Base-by-base conservation (phyloP, 2,329 filamentous ascomycete species). In the Fusarium sublunatum region DNA sequence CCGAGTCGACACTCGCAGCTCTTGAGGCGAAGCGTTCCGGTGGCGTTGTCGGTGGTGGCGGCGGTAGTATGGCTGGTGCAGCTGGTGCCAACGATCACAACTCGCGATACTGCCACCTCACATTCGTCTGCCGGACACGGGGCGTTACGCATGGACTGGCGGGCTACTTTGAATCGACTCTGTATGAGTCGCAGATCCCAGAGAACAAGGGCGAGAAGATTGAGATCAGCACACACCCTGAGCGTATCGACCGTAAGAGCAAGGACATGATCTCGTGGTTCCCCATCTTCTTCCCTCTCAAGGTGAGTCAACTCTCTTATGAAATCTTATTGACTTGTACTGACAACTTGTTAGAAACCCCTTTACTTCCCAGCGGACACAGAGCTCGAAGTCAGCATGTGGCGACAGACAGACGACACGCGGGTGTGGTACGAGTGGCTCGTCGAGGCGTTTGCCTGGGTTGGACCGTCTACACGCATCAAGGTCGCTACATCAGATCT, bases 401-500 rank as follows among this genome's bases (percentile, higher is more conserved):
- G 93, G 91, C 86, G 95, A 46, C 91, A 96, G 77, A 98, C 95
- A 1, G 94, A 99, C 73, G 92, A 97, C 74, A 87, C 90, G 34
- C 96, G 91, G 75, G 95, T 99, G 7, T 99, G 95, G 96, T 99
- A 99, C 75, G 95, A 99, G 76, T 99, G 95, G 95, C 83, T 95
- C 59, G 89, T 97, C 3, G 95, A 98, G 76, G 91, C 91, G 10
- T 97, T 89, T 75, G 84, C 83, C 19, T 88, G 85, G 80, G 77
- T 86, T 45, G 84, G 84, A 1, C 83, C 83, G n/a, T 81, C 82
- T 35, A 80, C 81, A 65, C 81, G 88, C 52, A 81, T 91, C 76
- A 89, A 89, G 76, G 79, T 92, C 15, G 88, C 82, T 6, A 81
- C 81, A 43, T 89, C 87, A 41, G 88, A 89, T 47, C 74, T 91